Conservation (phyloP, 441 rosid species). For the Pelargonium australe region DNA sequence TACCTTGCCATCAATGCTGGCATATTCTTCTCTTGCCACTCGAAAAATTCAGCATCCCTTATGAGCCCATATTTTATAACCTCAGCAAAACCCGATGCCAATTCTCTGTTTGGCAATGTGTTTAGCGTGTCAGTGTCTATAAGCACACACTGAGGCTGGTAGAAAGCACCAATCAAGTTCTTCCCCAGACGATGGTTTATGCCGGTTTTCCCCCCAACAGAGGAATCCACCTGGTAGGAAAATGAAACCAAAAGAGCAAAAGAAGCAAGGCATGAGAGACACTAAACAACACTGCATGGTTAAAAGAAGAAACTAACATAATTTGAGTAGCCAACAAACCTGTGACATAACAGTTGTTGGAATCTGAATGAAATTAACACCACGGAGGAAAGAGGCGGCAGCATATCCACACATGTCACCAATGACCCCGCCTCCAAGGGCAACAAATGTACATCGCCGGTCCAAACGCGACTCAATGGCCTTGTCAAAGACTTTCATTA, state of each 20-base stretch:
- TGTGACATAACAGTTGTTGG: slow-evolving; percentile 97
- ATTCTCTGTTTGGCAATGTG: slow-evolving; percentile 84
- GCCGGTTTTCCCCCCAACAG: slow-evolving; percentile 98
- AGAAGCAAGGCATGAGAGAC: slow-evolving; percentile 1
- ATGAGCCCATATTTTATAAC: slow-evolving; percentile 90
- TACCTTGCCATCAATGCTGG: slow-evolving; percentile 72
- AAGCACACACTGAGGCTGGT: slow-evolving; percentile 85
- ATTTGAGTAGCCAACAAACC: slow-evolving; percentile 31
- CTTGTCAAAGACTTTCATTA: slow-evolving; percentile 90
- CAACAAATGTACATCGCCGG: slow-evolving; percentile 76
- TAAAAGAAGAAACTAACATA: neutral
- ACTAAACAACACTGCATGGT: neutral
- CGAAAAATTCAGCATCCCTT: slow-evolving; percentile 85
- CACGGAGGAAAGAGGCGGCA: slow-evolving; percentile 88
- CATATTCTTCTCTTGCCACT: slow-evolving; percentile 93
- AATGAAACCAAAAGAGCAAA: neutral
- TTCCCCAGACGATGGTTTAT: slow-evolving; percentile 86
- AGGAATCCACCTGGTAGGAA: slow-evolving; percentile 74
- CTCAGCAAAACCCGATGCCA: slow-evolving; percentile 91
- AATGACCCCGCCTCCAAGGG: slow-evolving; percentile 95
- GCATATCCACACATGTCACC: slow-evolving; percentile 98
- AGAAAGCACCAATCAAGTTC: slow-evolving; percentile 94
- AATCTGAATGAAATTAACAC: slow-evolving; percentile 94
- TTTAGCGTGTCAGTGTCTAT: slow-evolving; percentile 78
- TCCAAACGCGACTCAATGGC: slow-evolving; percentile 86